Evolutionary conservation across 1,284 basidiomycete genomes (phyloP).

Genomic region (Rhizoctonia solani): DNA sequence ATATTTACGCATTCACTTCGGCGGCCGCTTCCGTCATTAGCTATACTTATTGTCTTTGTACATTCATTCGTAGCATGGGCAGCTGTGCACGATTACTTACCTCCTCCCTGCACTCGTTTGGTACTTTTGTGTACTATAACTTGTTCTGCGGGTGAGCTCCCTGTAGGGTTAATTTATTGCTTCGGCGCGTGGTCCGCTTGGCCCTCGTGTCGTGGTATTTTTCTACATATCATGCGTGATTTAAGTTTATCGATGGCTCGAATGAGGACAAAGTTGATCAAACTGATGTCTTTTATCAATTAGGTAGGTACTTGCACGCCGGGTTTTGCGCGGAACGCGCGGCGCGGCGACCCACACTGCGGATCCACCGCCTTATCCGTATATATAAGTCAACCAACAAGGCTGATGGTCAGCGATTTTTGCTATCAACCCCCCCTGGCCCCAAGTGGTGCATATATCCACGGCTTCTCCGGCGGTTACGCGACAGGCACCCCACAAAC

Average conservation of each 20-base stretch:
- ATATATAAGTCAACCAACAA: too few relatives aligned
- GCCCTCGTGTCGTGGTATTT: conserved; percentile 26
- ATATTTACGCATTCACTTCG: conserved; percentile 8
- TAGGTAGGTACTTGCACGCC: too few relatives aligned
- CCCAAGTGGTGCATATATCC: not conserved
- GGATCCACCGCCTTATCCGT: too few relatives aligned
- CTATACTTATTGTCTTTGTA: conserved; percentile 15
- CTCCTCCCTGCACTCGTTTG: conserved; percentile 31
- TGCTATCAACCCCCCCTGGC: too few relatives aligned
- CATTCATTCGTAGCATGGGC: conserved; percentile 20
- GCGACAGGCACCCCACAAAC: not conserved
- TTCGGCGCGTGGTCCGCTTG: conserved; percentile 31
- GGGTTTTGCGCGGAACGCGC: too few relatives aligned
- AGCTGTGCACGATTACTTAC: conserved; percentile 34
- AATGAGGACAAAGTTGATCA: not conserved
- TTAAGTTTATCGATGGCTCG: not conserved
- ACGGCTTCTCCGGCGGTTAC: not conserved
- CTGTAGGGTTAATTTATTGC: conserved; percentile 33
- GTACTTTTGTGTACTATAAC: conserved; percentile 9
- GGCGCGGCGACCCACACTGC: too few relatives aligned
- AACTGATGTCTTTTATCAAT: too few relatives aligned
- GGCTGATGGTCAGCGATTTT: too few relatives aligned
- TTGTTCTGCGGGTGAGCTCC: conserved; percentile 28
- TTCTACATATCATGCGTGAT: not conserved
- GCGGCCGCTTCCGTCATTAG: not conserved